Evolutionary conservation across 352 stramenopile genomes (phyloP).

Genomic region (Pilasporangium apinafurcum): DNA sequence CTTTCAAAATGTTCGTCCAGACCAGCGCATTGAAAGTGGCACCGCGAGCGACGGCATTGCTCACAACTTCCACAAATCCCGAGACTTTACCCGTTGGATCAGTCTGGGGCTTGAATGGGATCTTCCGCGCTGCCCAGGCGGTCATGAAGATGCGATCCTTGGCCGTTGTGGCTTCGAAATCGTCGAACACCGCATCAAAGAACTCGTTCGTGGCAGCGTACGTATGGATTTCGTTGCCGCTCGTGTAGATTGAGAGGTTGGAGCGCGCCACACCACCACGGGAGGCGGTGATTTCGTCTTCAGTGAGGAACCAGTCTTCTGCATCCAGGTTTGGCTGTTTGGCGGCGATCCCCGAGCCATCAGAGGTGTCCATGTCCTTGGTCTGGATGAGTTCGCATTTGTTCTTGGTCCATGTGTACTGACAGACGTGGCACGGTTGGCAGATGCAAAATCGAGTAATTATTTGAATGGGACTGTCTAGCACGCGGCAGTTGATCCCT

Average conservation of each 20-base stretch:
- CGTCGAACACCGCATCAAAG: slow-evolving; percentile 41
- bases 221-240: slow-evolving; percentile 37
- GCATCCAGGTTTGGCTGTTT: slow-evolving; percentile 41
- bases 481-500: slow-evolving; percentile 9
- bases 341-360: slow-evolving; percentile 14
- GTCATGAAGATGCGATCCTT: slow-evolving; percentile 43
- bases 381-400: slow-evolving; percentile 14
- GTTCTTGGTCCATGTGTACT: slow-evolving; percentile 11
- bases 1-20: slow-evolving; percentile 59
- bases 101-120: slow-evolving; percentile 39
- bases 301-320: slow-evolving; percentile 51
- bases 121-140: slow-evolving; percentile 57
- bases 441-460: slow-evolving; percentile 23
- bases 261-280: slow-evolving; percentile 33
- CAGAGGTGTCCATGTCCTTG: slow-evolving; percentile 7
- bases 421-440: slow-evolving; percentile 28
- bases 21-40: slow-evolving; percentile 48
- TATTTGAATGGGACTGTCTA: slow-evolving; percentile 13
- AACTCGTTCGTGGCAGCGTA: slow-evolving; percentile 33
- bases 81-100: slow-evolving; percentile 17
- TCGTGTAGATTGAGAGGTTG: slow-evolving; percentile 36
- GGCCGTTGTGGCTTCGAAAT: slow-evolving; percentile 21
- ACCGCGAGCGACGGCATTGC: slow-evolving; percentile 19
- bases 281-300: slow-evolving; percentile 40
- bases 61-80: slow-evolving; percentile 24